Conservation (phyloP, 768 basidiomycete genomes). For the Panaeolus papilionaceus region DNA sequence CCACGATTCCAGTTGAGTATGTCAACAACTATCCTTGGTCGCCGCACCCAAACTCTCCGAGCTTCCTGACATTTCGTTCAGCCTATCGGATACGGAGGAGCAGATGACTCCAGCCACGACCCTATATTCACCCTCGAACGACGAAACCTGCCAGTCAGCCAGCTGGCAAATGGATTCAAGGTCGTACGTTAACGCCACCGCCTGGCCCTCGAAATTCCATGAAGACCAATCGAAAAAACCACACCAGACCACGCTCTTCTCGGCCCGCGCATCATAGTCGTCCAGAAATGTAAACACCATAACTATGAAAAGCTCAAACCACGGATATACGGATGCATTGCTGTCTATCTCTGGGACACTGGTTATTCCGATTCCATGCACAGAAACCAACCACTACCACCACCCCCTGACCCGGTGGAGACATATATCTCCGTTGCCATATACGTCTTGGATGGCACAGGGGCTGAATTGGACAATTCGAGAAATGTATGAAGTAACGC, state of each 20-base stretch:
- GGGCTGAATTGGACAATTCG: not conserved
- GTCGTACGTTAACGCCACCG: constrained; percentile 13
- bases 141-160: constrained; percentile 11
- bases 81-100: constrained; percentile 7
- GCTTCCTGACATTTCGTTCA: constrained; percentile 7
- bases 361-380: not conserved
- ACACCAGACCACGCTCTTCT: constrained; percentile 4
- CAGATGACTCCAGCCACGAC: constrained; percentile 1
- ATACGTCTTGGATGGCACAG: not conserved
- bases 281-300: constrained; percentile 5
- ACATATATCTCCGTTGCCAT: constrained; percentile 10
- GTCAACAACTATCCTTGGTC: constrained; percentile 4
- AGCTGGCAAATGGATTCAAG: not conserved
- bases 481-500: not conserved
- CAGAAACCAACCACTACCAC: not conserved
- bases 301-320: constrained; percentile 8
- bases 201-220: constrained; percentile 7
- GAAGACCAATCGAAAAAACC: constrained; percentile 10
- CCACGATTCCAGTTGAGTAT: constrained; percentile 14
- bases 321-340: constrained; percentile 10
- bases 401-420: constrained; percentile 1
- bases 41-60: constrained; percentile 7
- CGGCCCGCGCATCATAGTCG: constrained; percentile 6
- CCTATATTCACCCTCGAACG: constrained; percentile 13
- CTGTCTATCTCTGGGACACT: not conserved